Evolutionary conservation across 2,329 filamentous ascomycete species (phyloP).

Genomic region (Didymellaceae sp.): DNA sequence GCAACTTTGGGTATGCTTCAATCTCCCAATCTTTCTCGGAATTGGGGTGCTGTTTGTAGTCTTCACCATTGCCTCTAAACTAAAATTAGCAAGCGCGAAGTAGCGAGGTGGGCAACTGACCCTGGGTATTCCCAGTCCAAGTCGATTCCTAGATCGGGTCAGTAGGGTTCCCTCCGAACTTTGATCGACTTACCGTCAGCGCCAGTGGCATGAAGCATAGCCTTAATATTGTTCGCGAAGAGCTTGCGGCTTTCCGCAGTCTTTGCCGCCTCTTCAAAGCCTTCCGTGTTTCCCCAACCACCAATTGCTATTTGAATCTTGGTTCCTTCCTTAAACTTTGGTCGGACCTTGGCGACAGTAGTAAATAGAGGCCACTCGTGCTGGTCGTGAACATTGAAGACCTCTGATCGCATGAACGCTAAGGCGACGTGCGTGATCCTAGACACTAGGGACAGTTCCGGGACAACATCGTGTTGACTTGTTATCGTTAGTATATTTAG

Average conservation of each 20-base stretch:
- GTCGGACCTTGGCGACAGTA: slow-evolving; percentile 27
- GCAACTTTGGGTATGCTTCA: slow-evolving; percentile 66
- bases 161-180: not conserved
- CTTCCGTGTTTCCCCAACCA: slow-evolving; percentile 73
- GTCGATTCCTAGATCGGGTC: slow-evolving; percentile 49
- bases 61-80: slow-evolving; percentile 65
- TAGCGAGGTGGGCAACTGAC: not conserved
- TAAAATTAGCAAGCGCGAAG: not conserved
- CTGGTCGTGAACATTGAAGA: slow-evolving; percentile 33
- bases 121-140: slow-evolving; percentile 71
- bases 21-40: slow-evolving; percentile 65
- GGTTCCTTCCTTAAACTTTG: slow-evolving; percentile 60
- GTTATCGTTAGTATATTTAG: not conserved
- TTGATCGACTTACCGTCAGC: slow-evolving; percentile 62
- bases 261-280: slow-evolving; percentile 65
- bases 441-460: slow-evolving; percentile 22
- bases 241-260: slow-evolving; percentile 58
- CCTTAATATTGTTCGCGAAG: slow-evolving; percentile 69
- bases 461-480: slow-evolving; percentile 40
- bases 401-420: slow-evolving; percentile 40
- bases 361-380: slow-evolving; percentile 38
- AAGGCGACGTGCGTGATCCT: slow-evolving; percentile 38
- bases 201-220: slow-evolving; percentile 66
- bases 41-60: slow-evolving; percentile 70
- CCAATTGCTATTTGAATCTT: slow-evolving; percentile 62